Base-by-base conservation (phyloP, 2,329 filamentous ascomycete species). In the Thelonectria rubi region DNA sequence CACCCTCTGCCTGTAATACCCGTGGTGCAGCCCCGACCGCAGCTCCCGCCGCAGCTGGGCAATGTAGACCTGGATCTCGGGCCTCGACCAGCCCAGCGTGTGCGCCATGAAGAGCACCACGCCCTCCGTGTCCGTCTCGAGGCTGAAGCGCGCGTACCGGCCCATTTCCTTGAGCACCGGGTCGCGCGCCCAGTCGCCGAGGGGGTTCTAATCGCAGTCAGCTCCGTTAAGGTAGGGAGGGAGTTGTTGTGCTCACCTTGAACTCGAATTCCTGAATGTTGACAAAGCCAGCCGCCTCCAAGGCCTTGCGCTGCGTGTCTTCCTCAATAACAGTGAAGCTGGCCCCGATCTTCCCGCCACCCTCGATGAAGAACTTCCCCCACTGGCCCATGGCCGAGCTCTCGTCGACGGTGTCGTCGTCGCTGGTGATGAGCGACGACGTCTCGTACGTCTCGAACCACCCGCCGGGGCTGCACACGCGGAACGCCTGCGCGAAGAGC, bases 301-400 rank as follows among this genome's bases (percentile, higher is more conserved):
- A 55, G 11, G 43, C 55, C 26, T 63, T 57, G 17, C 30, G 48
- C 24, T 65, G 60, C 0, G 37, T 39, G 11, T 43, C 42, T 1
- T 63, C 60, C n/a, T 59, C 48, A 1, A 65, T 26, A 4, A 63
- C 30, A 1, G 60, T 63, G 37, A 65, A 65, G 6, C 34, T 37
- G 0, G 39, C 24, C 8, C 63, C 63, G 1, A 63, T 20, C 34
- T 63, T 60, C 24, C 56, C 56, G 1, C 52, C 63, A 1, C 63
- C 63, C 24, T 65, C 52, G n/a, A 60, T 45, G 7, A 57, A 65
- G 34, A 65, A 60, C 26, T 60, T 59, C 9, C 60, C 63, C 63
- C 60, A 63, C 46, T 63, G 48, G 3, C 51, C 55, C 20, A 65
- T 49, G 6, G 56, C 56, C 15, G 55, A 54, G 3, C 39, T 45